phyloP scores from a whole-genome alignment of 352 stramenopile genomes.

The Lagenidium giganteum region DNA sequence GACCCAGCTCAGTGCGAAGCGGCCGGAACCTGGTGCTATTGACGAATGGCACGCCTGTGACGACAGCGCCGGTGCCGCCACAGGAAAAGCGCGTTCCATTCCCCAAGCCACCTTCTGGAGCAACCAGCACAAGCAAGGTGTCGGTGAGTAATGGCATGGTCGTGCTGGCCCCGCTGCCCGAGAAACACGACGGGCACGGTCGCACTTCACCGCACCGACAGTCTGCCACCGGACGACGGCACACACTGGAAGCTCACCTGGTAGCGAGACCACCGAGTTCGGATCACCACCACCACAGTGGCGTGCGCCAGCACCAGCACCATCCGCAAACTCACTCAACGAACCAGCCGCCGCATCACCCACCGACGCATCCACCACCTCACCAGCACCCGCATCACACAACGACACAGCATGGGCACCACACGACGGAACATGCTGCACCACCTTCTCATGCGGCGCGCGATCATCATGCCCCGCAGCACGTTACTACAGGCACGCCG shows the following conservation, averaged over 20 bases:
- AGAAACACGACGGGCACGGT: not conserved
- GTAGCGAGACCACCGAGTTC: too few species aligned
- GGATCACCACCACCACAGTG: too few species aligned
- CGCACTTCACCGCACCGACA: not conserved
- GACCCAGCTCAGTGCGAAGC: constrained; percentile 40
- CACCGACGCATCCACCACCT: not conserved
- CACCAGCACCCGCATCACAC: not conserved
- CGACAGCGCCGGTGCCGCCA: not conserved
- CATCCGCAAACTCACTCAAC: too few species aligned
- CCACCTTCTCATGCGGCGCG: too few species aligned
- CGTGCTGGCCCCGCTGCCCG: constrained; percentile 19
- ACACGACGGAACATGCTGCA: too few species aligned
- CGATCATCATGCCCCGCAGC: too few species aligned
- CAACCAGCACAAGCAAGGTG: constrained; percentile 4
- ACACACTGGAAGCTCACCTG: too few species aligned
- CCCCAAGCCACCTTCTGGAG: not conserved
- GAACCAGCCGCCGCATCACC: not conserved
- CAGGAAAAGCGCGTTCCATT: not conserved
- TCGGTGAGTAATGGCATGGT: constrained; percentile 34
- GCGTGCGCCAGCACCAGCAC: too few species aligned
- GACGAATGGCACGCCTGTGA: constrained; percentile 10
- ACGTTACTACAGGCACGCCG: too few species aligned
- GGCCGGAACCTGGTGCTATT: constrained; percentile 42
- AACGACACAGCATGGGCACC: too few species aligned
- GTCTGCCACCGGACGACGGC: constrained; percentile 4